Base-by-base conservation (phyloP, 202 grass and related monocot genomes). In the Hordeum pubiflorum region DNA sequence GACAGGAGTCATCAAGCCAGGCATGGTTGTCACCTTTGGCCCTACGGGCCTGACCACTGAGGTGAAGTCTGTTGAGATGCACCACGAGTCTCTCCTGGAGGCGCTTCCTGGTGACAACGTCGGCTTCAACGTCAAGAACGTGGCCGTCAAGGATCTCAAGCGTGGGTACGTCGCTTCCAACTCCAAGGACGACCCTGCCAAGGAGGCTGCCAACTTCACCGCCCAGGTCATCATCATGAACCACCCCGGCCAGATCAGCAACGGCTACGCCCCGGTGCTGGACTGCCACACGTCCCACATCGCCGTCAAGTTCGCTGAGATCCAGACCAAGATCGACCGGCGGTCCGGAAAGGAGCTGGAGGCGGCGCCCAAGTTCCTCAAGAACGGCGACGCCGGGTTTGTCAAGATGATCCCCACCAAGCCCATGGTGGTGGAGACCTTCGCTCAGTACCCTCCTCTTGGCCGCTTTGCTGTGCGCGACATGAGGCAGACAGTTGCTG, bases 141-240 rank as follows among this genome's bases (percentile, higher is more conserved):
- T 69, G 1, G 65, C 65, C 3, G 65, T 69, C 9, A 69, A 69
- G 36, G 65, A 69, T 41, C 38, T 69, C n/a, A 69, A 69, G 65
- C 65, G 65, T 23, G 36, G 65, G 2, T 69, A 69, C 0, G 65
- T 69, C 1, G 65, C 65, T 1, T 69, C 65, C 10, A 69, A 69
- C 20, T 20, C 65, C 65, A 69, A 69, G 36, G 65, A 69, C 1
- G 65, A 69, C 20, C 65, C 65, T 23, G 65, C 65, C 20, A 69
- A 69, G 36, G 65, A 69, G n/a, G n/a, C 65, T 23, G 36, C 65
- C 65, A 69, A 22, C 65, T 69, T 69, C n/a, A 38, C 38, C 0
- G 65, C 65, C 36, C 65, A 69, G 36, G 65, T 69, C 65, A 69
- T 69, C 65, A 40, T 69, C 65, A 69, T 69, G 65, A 69, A 69